Conservation (phyloP, 345 rosid species). For the Eucalyptus pauciflora region DNA sequence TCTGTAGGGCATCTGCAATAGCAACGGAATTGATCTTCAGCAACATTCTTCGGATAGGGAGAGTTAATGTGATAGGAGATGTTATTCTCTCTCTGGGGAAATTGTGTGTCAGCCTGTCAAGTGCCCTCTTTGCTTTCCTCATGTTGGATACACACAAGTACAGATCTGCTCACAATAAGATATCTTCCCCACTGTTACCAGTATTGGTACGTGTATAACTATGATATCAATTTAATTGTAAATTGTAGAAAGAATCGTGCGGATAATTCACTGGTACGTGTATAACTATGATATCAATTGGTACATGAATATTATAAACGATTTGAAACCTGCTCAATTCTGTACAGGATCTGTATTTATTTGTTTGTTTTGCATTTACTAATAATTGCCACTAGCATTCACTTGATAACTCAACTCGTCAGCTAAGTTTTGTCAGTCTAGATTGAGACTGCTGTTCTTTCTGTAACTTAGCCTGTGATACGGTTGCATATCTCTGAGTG, state of each 20-base stretch:
- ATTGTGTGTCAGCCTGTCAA: conserved; percentile 83
- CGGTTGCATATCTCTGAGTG: not conserved
- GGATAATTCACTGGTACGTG: too few relatives aligned
- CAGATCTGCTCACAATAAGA: conserved; percentile 64
- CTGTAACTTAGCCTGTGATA: not conserved
- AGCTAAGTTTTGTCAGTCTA: not conserved
- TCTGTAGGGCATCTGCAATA: conserved; percentile 70
- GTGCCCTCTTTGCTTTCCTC: conserved; percentile 80
- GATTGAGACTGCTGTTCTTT: not conserved
- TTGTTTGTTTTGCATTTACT: not conserved
- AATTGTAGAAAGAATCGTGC: too few relatives aligned
- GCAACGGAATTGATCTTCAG: conserved; percentile 82
- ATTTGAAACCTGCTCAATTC: not conserved
- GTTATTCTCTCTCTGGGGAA: conserved; percentile 85
- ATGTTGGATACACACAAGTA: conserved; percentile 89
- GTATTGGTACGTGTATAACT: conserved; percentile 54
- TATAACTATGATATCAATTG: not conserved
- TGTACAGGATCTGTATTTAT: not conserved
- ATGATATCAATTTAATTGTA: not conserved
- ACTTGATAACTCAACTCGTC: not conserved
- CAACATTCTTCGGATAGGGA: conserved; percentile 83
- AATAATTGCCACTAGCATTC: not conserved
- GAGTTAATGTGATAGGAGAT: conserved; percentile 93
- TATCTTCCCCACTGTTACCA: conserved; percentile 89
- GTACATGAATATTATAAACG: not conserved